Base-by-base conservation (phyloP, 2,329 filamentous ascomycete species). In the Ophiosphaerella narmari region DNA sequence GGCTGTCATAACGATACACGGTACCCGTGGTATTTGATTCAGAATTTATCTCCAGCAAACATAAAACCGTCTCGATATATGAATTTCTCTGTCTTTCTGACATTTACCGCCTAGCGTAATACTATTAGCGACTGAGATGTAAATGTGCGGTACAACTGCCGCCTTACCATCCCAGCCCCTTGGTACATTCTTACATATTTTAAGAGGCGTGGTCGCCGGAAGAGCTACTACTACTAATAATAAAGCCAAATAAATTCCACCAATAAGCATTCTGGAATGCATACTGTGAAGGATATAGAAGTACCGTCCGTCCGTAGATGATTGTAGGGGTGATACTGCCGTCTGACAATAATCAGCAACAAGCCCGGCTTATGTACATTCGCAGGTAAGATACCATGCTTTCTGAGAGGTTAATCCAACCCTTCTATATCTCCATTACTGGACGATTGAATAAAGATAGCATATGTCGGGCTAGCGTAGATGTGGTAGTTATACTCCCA, bases 31-130 rank as follows among this genome's bases (percentile, higher is more conserved):
- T 49, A 7, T 57, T 60, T 1, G 62, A 62, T 11, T 41, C 59
- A 5, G 61, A 52, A 9, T 39, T 16, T 36, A 56, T 62, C 3
- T 32, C 51, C 8, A 57, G 48, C 31, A 68, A 34, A 39, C 65
- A 68, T 3, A 63, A 45, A 8, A 67, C 62, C 3, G 65, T 62
- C 14, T 62, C 49, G n/a, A 67, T 55, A 33, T 68, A 68, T 7
- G 36, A 39, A n/a, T 43, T 55, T 32, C 52, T 61, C 40, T 66
- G 54, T 1, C 31, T 16, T 0, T 41, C 16, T 4, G 58, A 57
- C 9, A 67, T 39, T 21, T 63, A 46, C 44, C 55, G 62, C 63
- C 63, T 64, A 48, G 2, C 12, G 7, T 3, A 23, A 32, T 0
- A 14, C 18, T 13, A 7, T 33, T 36, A 48, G 33, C 43, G 16